Conservation (phyloP, 768 basidiomycete species). For the Amanita exitialis region DNA sequence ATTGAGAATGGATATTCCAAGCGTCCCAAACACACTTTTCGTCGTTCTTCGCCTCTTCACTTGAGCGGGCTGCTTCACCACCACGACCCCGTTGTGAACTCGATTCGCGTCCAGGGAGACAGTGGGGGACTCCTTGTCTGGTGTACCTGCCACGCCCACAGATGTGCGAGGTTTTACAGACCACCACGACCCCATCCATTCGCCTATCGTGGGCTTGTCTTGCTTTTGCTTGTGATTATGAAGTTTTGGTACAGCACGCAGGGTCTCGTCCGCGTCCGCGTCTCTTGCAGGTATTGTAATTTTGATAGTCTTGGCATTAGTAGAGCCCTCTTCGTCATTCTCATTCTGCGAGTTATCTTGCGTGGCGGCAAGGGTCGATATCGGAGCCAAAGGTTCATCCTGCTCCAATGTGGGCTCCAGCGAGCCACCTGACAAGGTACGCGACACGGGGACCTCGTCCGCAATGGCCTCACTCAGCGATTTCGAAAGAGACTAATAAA, state of each 20-base stretch:
- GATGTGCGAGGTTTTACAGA: conserved; percentile 24
- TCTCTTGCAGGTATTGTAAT: background rate
- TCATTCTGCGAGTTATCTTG: background rate
- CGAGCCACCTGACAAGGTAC: conserved; percentile 21
- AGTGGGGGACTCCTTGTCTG: conserved; percentile 12
- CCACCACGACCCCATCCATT: conserved; percentile 78
- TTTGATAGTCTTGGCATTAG: background rate
- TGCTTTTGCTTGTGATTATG: conserved; percentile 15
- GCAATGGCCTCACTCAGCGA: conserved; percentile 47
- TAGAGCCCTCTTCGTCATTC: background rate
- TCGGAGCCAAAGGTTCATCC: conserved; percentile 18
- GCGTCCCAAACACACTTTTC: conserved; percentile 61
- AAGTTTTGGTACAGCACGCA: background rate
- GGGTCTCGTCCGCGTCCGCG: background rate
- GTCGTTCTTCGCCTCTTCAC: conserved; percentile 28
- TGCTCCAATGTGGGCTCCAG: conserved; percentile 23
- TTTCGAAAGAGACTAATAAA: conserved; percentile 35
- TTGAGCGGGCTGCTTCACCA: conserved; percentile 9
- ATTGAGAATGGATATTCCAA: conserved; percentile 61
- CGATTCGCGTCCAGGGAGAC: background rate
- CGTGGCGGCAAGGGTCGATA: conserved; percentile 1
- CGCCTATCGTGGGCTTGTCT: conserved; percentile 51
- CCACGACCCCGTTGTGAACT: background rate
- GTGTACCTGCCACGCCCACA: conserved; percentile 7
- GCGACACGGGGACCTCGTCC: conserved; percentile 32